Percentiles rank a stretch among this genome's conserved stretches.
phyloP scores from a whole-genome alignment of 805 yeast species.

The Sugiyamaella qingdaonensis region DNA sequence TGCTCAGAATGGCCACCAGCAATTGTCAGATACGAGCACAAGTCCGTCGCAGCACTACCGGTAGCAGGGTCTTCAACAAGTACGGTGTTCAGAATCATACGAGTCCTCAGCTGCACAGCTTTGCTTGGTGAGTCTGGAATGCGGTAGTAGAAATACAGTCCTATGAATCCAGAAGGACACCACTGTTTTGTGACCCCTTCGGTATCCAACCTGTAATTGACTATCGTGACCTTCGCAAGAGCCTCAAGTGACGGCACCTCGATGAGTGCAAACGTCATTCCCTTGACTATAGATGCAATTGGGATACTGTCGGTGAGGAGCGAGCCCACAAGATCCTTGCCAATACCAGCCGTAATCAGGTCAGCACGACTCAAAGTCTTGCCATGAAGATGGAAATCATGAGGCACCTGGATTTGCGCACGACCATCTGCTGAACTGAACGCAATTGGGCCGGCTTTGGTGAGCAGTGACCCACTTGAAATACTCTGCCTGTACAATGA shows the following conservation, averaged over 20 bases:
- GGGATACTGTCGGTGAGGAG: neutral
- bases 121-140: neutral
- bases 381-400: conserved; percentile 7
- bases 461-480: neutral
- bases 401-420: conserved; percentile 3
- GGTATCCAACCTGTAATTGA: neutral
- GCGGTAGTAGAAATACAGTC: neutral
- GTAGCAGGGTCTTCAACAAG: conserved; percentile 12
- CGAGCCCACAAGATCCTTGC: neutral
- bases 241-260: conserved; percentile 6
- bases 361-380: neutral
- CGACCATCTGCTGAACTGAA: neutral
- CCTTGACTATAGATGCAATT: conserved; percentile 10
- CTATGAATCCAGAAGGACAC: neutral
- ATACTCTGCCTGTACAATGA: neutral
- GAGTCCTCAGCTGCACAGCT: neutral
- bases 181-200: neutral
- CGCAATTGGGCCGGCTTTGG: conserved; percentile 8
- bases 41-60: conserved; percentile 6
- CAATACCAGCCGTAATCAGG: neutral
- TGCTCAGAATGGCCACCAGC: neutral
- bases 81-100: conserved; percentile 7
- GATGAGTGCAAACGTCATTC: conserved; percentile 8
- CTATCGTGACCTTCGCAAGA: neutral
- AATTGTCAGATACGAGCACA: neutral